These are phyloP conservation scores for Boletus sp. DNA, from an alignment of 1,284 basidiomycete species.

Conservation along the genomic window DNA sequence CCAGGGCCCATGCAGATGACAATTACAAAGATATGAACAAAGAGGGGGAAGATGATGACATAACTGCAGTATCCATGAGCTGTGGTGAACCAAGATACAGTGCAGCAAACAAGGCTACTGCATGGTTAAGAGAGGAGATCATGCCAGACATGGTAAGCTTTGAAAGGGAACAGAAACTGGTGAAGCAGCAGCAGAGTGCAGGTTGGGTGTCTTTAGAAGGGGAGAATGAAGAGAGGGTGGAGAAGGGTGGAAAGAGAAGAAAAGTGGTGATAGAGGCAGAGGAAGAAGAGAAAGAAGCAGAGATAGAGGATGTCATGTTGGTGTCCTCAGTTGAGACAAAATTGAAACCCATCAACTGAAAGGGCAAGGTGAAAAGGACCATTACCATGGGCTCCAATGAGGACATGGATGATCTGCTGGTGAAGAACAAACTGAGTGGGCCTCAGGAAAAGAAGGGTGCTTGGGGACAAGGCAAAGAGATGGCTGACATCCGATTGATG, in stretches of 20 bases:
- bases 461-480: constrained; percentile 8
- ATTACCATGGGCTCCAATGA: constrained; percentile 7
- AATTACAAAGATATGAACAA: neutral
- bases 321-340: constrained; percentile 35
- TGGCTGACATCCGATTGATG: constrained; percentile 44
- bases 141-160: constrained; percentile 76
- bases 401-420: constrained; percentile 10
- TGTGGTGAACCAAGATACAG: constrained; percentile 42
- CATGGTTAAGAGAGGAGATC: constrained; percentile 60
- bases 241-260: constrained; percentile 23
- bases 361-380: constrained; percentile 24
- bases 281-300: constrained; percentile 29
- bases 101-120: constrained; percentile 66
- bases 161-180: constrained; percentile 61
- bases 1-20: neutral
- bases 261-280: constrained; percentile 27
- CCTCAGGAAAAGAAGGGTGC: constrained; percentile 10
- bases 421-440: constrained; percentile 9
- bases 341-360: constrained; percentile 27
- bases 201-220: constrained; percentile 19
- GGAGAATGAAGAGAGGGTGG: neutral
- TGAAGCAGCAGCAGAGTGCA: constrained; percentile 28
- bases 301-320: constrained; percentile 21
- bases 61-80: constrained; percentile 6
- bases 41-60: neutral